Percentiles rank a stretch among this genome's conserved stretches.
phyloP scores from a whole-genome alignment of 495 filamentous ascomycete genomes.

The Haplographium delicatum region DNA sequence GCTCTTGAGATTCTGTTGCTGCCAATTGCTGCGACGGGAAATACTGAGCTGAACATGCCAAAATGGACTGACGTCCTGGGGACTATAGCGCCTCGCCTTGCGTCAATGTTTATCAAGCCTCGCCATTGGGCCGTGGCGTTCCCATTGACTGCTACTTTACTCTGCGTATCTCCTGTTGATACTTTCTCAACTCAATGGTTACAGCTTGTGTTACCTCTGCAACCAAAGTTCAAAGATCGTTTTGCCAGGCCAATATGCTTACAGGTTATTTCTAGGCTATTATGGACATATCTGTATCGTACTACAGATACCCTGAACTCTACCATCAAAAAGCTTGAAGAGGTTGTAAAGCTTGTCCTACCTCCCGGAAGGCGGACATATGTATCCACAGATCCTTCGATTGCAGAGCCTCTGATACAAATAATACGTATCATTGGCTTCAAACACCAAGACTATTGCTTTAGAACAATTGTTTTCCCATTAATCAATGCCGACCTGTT shows the following conservation, averaged over 20 bases:
- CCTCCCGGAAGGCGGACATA: constrained; percentile 71
- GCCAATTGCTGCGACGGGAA: constrained; percentile 77
- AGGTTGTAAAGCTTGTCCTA: constrained; percentile 75
- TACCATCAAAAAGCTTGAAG: constrained; percentile 76
- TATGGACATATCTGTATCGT: constrained; percentile 95
- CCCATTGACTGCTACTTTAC: constrained; percentile 73
- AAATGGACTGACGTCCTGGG: constrained; percentile 84
- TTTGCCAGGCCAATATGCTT: constrained; percentile 72
- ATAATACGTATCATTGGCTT: constrained; percentile 93
- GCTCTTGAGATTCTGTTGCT: constrained; percentile 81
- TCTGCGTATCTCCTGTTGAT: constrained; percentile 84
- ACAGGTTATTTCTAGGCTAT: constrained; percentile 82
- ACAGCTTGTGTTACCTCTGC: constrained; percentile 67
- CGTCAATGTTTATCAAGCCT: constrained; percentile 81
- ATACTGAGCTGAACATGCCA: constrained; percentile 65
- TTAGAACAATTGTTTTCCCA: constrained; percentile 86
- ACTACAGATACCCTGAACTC: constrained; percentile 62
- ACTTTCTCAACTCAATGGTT: constrained; percentile 81
- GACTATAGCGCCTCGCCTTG: constrained; percentile 65
- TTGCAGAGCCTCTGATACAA: constrained; percentile 85
- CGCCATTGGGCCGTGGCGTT: constrained; percentile 86
- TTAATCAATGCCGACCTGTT: constrained; percentile 90
- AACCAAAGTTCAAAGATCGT: constrained; percentile 77
- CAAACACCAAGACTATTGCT: constrained; percentile 89
- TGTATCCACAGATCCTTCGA: constrained; percentile 70